Conservation (phyloP, 1,284 basidiomycete species). For the Melampsora americana region DNA sequence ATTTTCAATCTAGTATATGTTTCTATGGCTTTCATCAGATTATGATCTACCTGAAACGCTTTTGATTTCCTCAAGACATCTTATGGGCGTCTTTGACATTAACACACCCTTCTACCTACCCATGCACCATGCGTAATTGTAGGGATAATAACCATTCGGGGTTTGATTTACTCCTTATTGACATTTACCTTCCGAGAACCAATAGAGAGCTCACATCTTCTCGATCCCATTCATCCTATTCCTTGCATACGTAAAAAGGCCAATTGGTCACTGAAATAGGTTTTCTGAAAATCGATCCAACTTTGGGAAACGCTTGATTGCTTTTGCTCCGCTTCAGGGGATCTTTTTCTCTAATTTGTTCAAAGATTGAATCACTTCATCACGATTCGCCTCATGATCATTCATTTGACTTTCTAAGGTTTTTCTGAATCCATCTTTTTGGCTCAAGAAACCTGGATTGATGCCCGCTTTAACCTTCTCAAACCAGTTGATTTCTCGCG, state of each 20-base stretch:
- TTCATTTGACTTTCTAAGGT: conserved; percentile 48
- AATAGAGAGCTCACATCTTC: conserved; percentile 76
- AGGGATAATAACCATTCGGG: conserved; percentile 92
- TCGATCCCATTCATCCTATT: conserved; percentile 84
- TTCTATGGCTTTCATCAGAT: conserved; percentile 99
- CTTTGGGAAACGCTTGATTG: conserved; percentile 87
- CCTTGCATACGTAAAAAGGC: conserved; percentile 86
- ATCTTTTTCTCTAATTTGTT: conserved; percentile 97
- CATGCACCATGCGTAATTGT: conserved; percentile 18
- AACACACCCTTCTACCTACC: conserved; percentile 6
- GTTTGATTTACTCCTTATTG: conserved; percentile 95
- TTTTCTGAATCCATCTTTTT: conserved; percentile 81
- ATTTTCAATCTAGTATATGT: too few relatives aligned
- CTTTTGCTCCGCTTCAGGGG: conserved; percentile 96
- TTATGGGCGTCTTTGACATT: neutral
- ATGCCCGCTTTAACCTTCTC: conserved; percentile 98
- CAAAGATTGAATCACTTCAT: conserved; percentile 50
- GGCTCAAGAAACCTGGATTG: conserved; percentile 96
- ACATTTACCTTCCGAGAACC: conserved; percentile 95
- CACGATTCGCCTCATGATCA: neutral
- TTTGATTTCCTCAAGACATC: neutral
- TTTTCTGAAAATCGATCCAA: conserved; percentile 75
- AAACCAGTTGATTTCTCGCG: conserved; percentile 87
- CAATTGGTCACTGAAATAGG: conserved; percentile 91
- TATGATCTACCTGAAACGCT: conserved; percentile 69